Evolutionary conservation across 2,329 filamentous ascomycete species (phyloP), one percentile per base, ranked within the genome.

Genomic region (Microthyrium microscopicum): DNA sequence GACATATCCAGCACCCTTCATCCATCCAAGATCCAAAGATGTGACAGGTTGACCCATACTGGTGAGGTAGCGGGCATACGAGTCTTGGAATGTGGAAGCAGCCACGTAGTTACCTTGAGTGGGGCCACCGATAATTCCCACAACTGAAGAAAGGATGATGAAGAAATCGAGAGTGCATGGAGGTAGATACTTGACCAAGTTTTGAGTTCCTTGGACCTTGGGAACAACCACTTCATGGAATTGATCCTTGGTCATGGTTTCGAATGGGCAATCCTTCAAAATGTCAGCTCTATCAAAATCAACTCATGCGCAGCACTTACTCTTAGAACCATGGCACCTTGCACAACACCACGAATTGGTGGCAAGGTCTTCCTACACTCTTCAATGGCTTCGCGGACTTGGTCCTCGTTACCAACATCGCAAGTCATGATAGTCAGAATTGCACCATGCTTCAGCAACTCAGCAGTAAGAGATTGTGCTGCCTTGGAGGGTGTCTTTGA

Each of bases 281-380:
- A n/a, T n/a, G n/a, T n/a, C n/a, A n/a, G n/a, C n/a, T n/a, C n/a
- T n/a, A n/a, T n/a, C n/a, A n/a, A n/a, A n/a, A n/a, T n/a, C n/a
- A n/a, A n/a, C n/a, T n/a, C n/a, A n/a, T n/a, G n/a, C n/a, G n/a
- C n/a, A n/a, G n/a, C n/a, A n/a, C n/a, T n/a, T n/a, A n/a, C n/a
- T 36, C 51, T 39, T 21, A 56, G 43, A 4, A 64, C 59, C 60
- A 64, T 62, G 18, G 62, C 53, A 5, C 51, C 49, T 38, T 65
- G 60, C 3, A 66, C 46, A 6, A 64, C 45, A 25, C 61, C 62
- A 2, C 50, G 46, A 13, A 66, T 49, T 1, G 58, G 51, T 2
- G 3, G 17, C 7, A 29, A 3, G 6, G 3, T 9, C 3, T 20
- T 3, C 17, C 25, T 26, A 13, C 13, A 16, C 5, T 35, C 32